Conservation (phyloP, 2,329 filamentous ascomycete genomes). For the Neofusicoccum ribis region DNA sequence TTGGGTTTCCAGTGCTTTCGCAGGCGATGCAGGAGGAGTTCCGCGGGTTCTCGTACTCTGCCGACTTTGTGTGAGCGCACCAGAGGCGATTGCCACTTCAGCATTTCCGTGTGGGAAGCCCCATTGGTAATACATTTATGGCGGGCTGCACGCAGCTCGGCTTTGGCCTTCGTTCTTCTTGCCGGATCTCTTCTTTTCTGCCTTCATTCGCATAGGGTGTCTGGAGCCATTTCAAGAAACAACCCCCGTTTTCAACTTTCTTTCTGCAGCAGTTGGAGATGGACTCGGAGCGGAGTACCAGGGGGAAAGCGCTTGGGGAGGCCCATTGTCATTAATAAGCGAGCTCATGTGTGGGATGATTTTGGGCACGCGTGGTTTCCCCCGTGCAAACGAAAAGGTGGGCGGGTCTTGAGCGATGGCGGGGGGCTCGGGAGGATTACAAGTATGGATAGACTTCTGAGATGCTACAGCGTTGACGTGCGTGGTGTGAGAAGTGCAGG, state of each 20-base stretch:
- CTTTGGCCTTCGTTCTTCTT: slow-evolving; percentile 11
- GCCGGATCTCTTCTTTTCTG: neutral
- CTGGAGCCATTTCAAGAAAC: slow-evolving; percentile 15
- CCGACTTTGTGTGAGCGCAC: slow-evolving; percentile 67
- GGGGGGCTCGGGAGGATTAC: neutral
- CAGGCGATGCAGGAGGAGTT: slow-evolving; percentile 99
- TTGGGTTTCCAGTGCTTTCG: slow-evolving; percentile 68
- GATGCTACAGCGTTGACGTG: neutral
- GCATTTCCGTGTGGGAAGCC: neutral
- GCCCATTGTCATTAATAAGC: slow-evolving; percentile 8
- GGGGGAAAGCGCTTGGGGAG: neutral
- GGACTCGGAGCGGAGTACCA: neutral
- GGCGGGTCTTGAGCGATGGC: neutral
- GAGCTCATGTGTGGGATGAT: neutral
- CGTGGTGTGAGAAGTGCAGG: neutral
- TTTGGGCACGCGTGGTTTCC: neutral
- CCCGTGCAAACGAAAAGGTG: neutral
- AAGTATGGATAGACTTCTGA: slow-evolving; percentile 19
- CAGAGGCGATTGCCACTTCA: neutral
- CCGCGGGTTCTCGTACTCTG: slow-evolving; percentile 96
- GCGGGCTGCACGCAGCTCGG: neutral
- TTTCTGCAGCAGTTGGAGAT: slow-evolving; percentile 1
- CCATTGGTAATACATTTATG: slow-evolving; percentile 13
- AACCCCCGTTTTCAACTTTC: slow-evolving; percentile 7
- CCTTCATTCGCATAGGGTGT: slow-evolving; percentile 12